Conservation (phyloP, 169 alveolate genomes). For the Plasmodium vinckei region DNA sequence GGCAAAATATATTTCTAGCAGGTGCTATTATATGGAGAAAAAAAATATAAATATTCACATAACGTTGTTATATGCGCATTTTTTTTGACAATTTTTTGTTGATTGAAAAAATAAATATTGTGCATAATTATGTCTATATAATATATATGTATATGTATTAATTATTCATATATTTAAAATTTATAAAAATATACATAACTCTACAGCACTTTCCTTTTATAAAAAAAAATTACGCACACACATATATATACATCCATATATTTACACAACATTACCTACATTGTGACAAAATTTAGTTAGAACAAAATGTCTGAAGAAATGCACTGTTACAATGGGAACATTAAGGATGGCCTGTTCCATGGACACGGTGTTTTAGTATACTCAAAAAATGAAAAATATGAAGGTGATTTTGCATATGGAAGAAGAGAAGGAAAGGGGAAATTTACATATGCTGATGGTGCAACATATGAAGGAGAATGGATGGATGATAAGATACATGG, state of each 20-base stretch:
- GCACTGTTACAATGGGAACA: constrained; percentile 93
- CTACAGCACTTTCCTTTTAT: neutral
- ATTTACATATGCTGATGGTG: constrained; percentile 95
- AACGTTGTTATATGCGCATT: too few species aligned
- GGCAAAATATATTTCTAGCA: too few species aligned
- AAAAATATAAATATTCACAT: too few species aligned
- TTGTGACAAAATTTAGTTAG: too few species aligned
- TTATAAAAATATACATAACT: neutral
- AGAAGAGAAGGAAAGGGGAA: constrained; percentile 95
- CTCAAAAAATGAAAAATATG: constrained; percentile 93
- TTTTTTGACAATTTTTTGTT: too few species aligned
- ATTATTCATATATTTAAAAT: neutral
- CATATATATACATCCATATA: neutral
- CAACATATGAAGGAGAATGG: constrained; percentile 97
- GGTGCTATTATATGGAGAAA: too few species aligned
- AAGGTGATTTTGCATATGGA: constrained; percentile 96
- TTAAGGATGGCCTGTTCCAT: constrained; percentile 93
- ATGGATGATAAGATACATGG: constrained; percentile 95
- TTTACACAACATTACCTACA: neutral
- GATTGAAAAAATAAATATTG: too few species aligned
- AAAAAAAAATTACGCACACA: neutral
- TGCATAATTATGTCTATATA: too few species aligned
- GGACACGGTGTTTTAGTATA: constrained; percentile 91
- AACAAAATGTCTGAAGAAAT: constrained; percentile 44
- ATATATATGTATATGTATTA: neutral